Evolutionary conservation across 331 rosid species (phyloP), one percentile per base, ranked within the genome.

Genomic region (Cydonia oblonga): DNA sequence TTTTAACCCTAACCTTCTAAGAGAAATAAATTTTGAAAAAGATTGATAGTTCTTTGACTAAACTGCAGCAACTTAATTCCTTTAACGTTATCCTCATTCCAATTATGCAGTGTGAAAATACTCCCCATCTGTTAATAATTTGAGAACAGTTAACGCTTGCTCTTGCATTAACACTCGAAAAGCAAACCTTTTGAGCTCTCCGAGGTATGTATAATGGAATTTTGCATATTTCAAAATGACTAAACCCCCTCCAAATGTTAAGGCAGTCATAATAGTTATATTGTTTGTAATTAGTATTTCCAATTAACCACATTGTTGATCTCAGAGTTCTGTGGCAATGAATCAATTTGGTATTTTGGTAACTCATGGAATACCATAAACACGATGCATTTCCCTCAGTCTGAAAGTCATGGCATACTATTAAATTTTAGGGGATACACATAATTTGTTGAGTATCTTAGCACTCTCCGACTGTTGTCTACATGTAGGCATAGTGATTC

Each of bases 401-500:
- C 53, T 71, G 73, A 64, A 42, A 35, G 56, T 62, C 46, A 56
- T 71, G 73, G 69, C 66, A 56, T 12, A 35, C 59, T 62, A 42
- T 56, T 32, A 49, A 35, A 66, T 35, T 66, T 56, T 51, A 16
- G 10, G 19, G 54, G 15, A 60, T 56, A 46, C 59, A 29, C 57
- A n/a, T 62, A 69, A 42, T 71, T 75, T 79, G 16, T 66, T 69
- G 73, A 32, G 66, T 71, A 73, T 74, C 64, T 79, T 64, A 80
- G 54, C 76, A n/a, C 18, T 65, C 71, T 71, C 24, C 29, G 76
- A 46, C 75, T 76, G 73, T 79, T 73, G 64, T 82, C 73, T 78
- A 49, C 30, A 38, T 38, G 72, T 78, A 93, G 97, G 97, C 98
- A 93, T 69, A 95, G 91, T 77, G 92, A 86, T 81, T 86, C 87